Percentiles rank a stretch among this genome's conserved stretches.
Conservation (phyloP, 2,329 filamentous ascomycete genomes). For the Alternaria metachromatica region DNA sequence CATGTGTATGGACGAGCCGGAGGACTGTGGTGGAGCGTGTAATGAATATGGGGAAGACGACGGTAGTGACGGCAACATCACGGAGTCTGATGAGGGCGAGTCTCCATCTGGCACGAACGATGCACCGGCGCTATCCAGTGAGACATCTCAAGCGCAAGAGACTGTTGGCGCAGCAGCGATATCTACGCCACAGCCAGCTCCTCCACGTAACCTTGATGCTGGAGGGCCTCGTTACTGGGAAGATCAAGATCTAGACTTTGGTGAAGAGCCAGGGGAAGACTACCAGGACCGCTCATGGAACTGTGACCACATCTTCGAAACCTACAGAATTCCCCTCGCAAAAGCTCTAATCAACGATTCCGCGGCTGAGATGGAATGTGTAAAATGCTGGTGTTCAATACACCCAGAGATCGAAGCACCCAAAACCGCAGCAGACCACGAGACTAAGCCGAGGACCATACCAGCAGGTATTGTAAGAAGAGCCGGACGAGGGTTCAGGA, state of each 20-base stretch:
- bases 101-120: neutral
- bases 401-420: constrained; percentile 30
- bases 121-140: neutral
- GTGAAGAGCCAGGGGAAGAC: constrained; percentile 44
- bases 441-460: neutral
- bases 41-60: constrained; percentile 25
- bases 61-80: constrained; percentile 33
- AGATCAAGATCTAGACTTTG: constrained; percentile 39
- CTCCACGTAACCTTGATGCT: constrained; percentile 43
- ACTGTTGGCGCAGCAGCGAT: neutral
- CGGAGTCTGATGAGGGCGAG: constrained; percentile 22
- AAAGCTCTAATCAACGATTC: constrained; percentile 14
- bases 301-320: constrained; percentile 33
- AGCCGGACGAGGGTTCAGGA: neutral
- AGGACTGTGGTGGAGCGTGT: constrained; percentile 39
- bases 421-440: neutral
- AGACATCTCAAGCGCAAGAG: neutral
- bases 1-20: constrained; percentile 47
- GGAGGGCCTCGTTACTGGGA: constrained; percentile 43
- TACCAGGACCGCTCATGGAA: constrained; percentile 29
- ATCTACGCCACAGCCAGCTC: neutral
- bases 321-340: constrained; percentile 20
- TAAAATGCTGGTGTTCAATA: constrained; percentile 36
- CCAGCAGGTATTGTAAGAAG: neutral
- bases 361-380: constrained; percentile 35